Evolutionary conservation across 139 green algal species (phyloP).

Genomic region (Chlamydomonas schloesseri): DNA sequence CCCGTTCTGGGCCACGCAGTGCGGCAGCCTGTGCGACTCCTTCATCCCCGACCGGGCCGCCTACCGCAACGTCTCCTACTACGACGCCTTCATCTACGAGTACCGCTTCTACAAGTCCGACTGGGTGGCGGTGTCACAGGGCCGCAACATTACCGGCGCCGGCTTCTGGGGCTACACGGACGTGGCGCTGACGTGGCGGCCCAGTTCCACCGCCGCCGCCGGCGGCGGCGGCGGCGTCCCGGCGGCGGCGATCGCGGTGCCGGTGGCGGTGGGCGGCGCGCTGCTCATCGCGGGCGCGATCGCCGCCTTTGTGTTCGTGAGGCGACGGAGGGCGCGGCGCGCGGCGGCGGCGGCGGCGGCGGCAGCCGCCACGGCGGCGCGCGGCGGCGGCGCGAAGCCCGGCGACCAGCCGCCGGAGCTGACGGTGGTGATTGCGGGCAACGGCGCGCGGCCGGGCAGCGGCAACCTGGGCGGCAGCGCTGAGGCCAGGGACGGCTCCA

Average conservation of each 20-base stretch:
- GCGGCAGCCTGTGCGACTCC: slow-evolving; percentile 9
- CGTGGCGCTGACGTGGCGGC: slow-evolving; percentile 35
- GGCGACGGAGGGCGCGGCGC: neutral
- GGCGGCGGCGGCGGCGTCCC: neutral
- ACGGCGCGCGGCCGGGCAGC: neutral
- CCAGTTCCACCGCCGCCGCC: neutral
- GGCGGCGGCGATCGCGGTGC: slow-evolving; percentile 33
- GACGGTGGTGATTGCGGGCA: too few species aligned
- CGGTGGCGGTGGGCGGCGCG: slow-evolving; percentile 17
- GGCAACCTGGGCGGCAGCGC: neutral
- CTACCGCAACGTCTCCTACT: slow-evolving; percentile 37
- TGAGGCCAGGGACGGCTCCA: neutral
- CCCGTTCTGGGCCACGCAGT: slow-evolving; percentile 41
- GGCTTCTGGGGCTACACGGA: slow-evolving; percentile 45
- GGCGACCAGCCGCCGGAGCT: too few species aligned
- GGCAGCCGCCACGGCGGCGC: neutral
- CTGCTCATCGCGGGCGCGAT: slow-evolving; percentile 18
- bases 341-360: neutral
- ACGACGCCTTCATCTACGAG: slow-evolving; percentile 40
- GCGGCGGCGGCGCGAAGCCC: too few species aligned
- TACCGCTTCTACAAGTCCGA: slow-evolving; percentile 43
- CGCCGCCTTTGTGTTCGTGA: neutral
- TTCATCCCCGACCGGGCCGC: neutral
- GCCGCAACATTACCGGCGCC: slow-evolving; percentile 35
- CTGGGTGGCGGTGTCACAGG: slow-evolving; percentile 39